Evolutionary conservation across 257 asterid genomes (phyloP).

Genomic region (Jacaranda copaia): DNA sequence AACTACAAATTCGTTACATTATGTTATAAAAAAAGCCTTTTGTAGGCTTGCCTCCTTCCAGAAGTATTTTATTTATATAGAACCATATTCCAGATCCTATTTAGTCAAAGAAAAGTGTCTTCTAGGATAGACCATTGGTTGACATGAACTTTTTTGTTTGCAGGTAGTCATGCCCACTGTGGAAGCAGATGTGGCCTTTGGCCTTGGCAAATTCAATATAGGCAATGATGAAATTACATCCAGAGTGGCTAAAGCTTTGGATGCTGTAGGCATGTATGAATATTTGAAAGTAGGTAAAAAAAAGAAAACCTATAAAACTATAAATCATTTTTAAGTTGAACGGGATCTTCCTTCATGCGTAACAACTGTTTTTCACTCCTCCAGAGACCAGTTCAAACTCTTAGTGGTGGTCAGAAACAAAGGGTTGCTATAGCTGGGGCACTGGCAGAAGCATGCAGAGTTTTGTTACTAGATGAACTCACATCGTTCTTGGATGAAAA

Average conservation of each 20-base stretch:
- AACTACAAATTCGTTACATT: not conserved
- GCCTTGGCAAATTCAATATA: slow-evolving; percentile 79
- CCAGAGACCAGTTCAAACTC: slow-evolving; percentile 96
- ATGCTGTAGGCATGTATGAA: slow-evolving; percentile 87
- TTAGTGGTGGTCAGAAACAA: slow-evolving; percentile 99
- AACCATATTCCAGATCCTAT: not conserved
- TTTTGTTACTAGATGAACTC: slow-evolving; percentile 91
- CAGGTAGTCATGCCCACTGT: slow-evolving; percentile 99
- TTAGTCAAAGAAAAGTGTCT: slow-evolving; percentile 2
- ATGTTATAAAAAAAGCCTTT: not conserved
- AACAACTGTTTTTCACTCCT: slow-evolving; percentile 29
- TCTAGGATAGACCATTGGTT: slow-evolving; percentile 4
- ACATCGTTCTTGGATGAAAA: slow-evolving; percentile 94
- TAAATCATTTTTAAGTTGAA: not conserved
- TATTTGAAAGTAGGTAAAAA: slow-evolving; percentile 69
- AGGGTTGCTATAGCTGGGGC: slow-evolving; percentile 99
- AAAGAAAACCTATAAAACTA: no score
- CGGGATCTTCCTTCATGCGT: slow-evolving; percentile 6
- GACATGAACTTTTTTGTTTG: slow-evolving; percentile 21
- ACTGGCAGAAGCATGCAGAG: slow-evolving; percentile 91
- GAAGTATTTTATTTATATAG: not conserved
- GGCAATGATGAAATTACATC: slow-evolving; percentile 57
- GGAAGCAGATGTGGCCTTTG: slow-evolving; percentile 97
- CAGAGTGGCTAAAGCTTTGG: slow-evolving; percentile 85
- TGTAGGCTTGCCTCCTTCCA: not conserved